Evolutionary conservation across 805 yeast species (phyloP).

Genomic region (Saccharomycopsis selenospora): DNA sequence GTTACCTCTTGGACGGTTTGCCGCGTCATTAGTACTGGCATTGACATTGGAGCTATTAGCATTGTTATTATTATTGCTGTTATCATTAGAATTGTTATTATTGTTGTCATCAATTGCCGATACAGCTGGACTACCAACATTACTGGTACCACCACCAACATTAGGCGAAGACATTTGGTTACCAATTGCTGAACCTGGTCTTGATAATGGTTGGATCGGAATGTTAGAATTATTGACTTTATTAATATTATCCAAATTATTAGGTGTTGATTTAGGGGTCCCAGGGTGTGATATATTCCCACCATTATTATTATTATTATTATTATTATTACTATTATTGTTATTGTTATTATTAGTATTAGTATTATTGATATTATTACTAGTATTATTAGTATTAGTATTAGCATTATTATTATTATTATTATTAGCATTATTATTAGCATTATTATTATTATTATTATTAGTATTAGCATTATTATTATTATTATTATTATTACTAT

Average conservation of each 20-base stretch:
- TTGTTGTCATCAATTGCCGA: not conserved
- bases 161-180: not conserved
- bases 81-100: not conserved
- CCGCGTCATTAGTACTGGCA: not conserved
- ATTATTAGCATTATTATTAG: slow-evolving; percentile 11
- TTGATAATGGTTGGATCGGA: slow-evolving; percentile 1
- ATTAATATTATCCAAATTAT: not conserved
- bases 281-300: too few species aligned
- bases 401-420: not conserved
- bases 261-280: not conserved
- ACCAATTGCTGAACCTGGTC: not conserved
- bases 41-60: not conserved
- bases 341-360: not conserved
- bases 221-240: not conserved
- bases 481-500: slow-evolving; percentile 15
- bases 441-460: slow-evolving; percentile 13
- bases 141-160: not conserved
- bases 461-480: slow-evolving; percentile 13
- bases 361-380: not conserved
- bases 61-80: slow-evolving; percentile 2
- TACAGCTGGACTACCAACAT: not conserved
- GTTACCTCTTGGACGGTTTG: not conserved
- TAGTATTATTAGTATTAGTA: not conserved
- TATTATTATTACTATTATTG: slow-evolving; percentile 3
- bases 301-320: not conserved